Evolutionary conservation across 371 early-diverging fungal genomes (phyloP), one percentile per base, ranked within the genome.

Genomic region (Mucor plumbeus): DNA sequence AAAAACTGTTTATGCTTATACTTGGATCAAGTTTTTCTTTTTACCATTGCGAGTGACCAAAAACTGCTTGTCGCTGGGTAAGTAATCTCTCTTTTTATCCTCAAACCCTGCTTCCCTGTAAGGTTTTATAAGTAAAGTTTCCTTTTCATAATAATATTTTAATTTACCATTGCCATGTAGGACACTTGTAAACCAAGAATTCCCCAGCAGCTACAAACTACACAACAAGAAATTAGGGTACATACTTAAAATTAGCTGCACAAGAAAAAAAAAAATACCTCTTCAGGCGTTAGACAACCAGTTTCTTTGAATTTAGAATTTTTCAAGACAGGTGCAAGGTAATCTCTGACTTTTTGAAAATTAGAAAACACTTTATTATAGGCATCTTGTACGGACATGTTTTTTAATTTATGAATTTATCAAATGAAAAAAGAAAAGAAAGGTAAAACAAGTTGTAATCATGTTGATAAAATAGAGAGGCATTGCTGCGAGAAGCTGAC

Each of bases 201-300:
- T 99, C 99, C 31, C 99, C 99, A 7, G 98, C 97, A 33, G 92
- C 92, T 61, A 96, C 91, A 84, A 97, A 99, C 92, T 94, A 82
- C 14, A 19, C 15, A 44, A 3, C 26, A 26, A 3, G 14, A 31
- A 35, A 15, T n/a, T 48, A 8, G 33, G 17, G 14, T 11, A 17
- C 19, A n/a, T 33, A 41, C 41, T 31, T 39, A 48, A n/a, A 41
- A 44, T 43, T 19, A 40, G n/a, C 3, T 26, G 38, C 4, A 6
- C 9, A 19, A 21, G 19, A 57, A 21, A 38, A 41, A 38, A n/a
- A 19, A 10, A 53, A 53, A 75, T 88, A 90, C 94, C 83, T 98
- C 99, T 71, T 97, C 96, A 44, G 99, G 96, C 4, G 98, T 97
- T 67, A 98, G 84, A 61, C 94, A 91, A 31, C 95, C 94, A 6